Percentiles rank a stretch among this genome's conserved stretches.
Conservation (phyloP, 192 early-diverging fungal species). For the Mortierella hygrophila region DNA sequence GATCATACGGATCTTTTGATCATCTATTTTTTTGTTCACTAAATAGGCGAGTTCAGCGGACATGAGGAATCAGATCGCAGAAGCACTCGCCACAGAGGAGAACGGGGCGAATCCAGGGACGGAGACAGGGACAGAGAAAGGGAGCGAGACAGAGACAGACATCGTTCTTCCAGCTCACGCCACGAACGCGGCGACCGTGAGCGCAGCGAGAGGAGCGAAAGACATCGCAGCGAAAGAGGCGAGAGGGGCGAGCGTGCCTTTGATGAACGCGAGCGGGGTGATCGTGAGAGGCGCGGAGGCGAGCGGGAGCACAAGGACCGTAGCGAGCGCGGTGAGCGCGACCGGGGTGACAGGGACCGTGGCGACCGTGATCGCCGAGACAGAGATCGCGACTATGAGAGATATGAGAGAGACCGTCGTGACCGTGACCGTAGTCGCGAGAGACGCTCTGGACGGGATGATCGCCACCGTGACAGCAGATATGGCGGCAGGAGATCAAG, state of each 20-base stretch:
- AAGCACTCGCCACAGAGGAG: constrained; percentile 53
- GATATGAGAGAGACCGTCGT: constrained; percentile 55
- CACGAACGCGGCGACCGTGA: constrained; percentile 55
- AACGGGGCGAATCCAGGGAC: constrained; percentile 54
- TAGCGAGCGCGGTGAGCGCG: constrained; percentile 52
- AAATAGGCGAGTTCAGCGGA: constrained; percentile 36
- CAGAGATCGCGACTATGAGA: constrained; percentile 56
- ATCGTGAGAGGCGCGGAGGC: constrained; percentile 58
- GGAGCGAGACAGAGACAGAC: constrained; percentile 59
- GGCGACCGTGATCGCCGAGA: constrained; percentile 51
- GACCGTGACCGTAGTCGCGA: constrained; percentile 64
- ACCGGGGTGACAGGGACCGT: constrained; percentile 55
- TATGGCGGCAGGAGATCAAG: constrained; percentile 59
- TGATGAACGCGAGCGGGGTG: constrained; percentile 37
- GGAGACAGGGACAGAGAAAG: constrained; percentile 64
- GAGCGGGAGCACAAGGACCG: constrained; percentile 54
- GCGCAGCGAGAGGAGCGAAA: constrained; percentile 22
- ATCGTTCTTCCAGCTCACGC: constrained; percentile 60
- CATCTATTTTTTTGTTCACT: not conserved
- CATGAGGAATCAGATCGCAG: constrained; percentile 47
- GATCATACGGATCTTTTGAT: not conserved
- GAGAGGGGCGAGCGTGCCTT: constrained; percentile 39
- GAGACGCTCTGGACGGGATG: constrained; percentile 49
- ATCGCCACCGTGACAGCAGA: constrained; percentile 59
- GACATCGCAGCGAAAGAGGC: constrained; percentile 50